Base-by-base conservation (phyloP, 257 asterid species). In the Cordia subcordata region DNA sequence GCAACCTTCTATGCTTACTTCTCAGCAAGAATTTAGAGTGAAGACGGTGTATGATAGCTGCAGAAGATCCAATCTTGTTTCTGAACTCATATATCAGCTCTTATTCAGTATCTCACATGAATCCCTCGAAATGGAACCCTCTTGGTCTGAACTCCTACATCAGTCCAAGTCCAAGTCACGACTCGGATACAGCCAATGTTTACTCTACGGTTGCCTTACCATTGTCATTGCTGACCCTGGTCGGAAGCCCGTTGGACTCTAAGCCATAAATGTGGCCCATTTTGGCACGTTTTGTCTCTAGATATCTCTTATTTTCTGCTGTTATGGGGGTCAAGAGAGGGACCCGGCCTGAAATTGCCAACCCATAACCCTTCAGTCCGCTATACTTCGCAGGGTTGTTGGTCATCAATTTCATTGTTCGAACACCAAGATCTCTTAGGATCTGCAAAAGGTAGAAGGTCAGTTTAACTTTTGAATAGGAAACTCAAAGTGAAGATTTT, bases 391-490 rank as follows among this genome's bases (percentile, higher is more conserved):
- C 82, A 35, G 99, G 99, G 67, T 93, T 93, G 81, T 93, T 93
- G 0, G 99, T 93, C 99, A 93, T 86, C 80, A 93, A 70, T 74
- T 76, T 89, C 99, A 93, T 93, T 0, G 99, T 93, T 75, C 91
- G 71, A 33, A 93, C 97, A 5, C 99, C 99, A 63, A 93, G 95
- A 80, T 89, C 99, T 69, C 97, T 75, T 58, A 93, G 68, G 15
- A 93, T 93, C 99, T 93, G 84, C 85, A 80, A 18, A 73, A 59
- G 61, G 45, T 1, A 13, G 16, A 8, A 38, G 10, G 17, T 19
- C 17, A 50, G 50, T 37, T 20, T 42, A 12, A 12, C 58, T 5
- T 21, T 6, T 42, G 1, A 17, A 19, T 17, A 54, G 39, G 55
- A n/a, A 0, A 22, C 58, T 27, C 35, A 4, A 44, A n/a, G 15